Base-by-base conservation (phyloP, 2,329 filamentous ascomycete species). In the Trichoderma sp. region DNA sequence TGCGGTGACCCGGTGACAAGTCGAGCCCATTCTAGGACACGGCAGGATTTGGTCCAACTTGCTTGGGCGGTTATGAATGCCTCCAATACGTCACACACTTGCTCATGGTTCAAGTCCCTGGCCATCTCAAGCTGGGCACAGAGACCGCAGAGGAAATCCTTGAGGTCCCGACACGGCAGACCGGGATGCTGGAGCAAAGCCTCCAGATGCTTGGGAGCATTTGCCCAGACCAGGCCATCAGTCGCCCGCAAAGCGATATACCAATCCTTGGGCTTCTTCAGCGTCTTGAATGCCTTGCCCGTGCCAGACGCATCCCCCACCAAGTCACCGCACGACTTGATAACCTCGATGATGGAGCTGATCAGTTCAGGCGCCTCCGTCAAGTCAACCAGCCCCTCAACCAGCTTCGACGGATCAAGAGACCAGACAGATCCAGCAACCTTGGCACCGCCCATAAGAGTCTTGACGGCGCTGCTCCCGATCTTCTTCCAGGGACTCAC, bases 11-110 rank as follows among this genome's bases (percentile, higher is more conserved):
- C 34, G 4, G 28, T 52, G 19, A 34, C 50, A 7, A 52, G 28
- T 7, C 50, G 50, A 52, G 50, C 28, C 50, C 50, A 52, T 52
- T 52, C 50, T 7, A 52, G 28, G 12, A 52, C 50, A 34, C 50
- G 50, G n/a, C 50, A 19, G 50, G 21, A 52, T 34, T 52, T 52
- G 50, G 50, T 52, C n/a, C 19, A 17, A 19, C 50, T 52, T 19
- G 50, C 50, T 34, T 52, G 50, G 4, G 28, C 5, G 12, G 21
- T 21, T 7, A 52, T 21, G 34, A 34, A 52, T 7, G 50, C 30
- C 28, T 34, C 19, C 5, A 52, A 9, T 6, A 52, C 28, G 14
- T 34, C 3, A 12, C 30, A 17, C 0, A 34, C 17, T 34, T 34
- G 50, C 1, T 4, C 17, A 7, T 52, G 28, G 30, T 34, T 34